Conservation (phyloP, 2,329 filamentous ascomycete species). For the Talaromyces sp. region DNA sequence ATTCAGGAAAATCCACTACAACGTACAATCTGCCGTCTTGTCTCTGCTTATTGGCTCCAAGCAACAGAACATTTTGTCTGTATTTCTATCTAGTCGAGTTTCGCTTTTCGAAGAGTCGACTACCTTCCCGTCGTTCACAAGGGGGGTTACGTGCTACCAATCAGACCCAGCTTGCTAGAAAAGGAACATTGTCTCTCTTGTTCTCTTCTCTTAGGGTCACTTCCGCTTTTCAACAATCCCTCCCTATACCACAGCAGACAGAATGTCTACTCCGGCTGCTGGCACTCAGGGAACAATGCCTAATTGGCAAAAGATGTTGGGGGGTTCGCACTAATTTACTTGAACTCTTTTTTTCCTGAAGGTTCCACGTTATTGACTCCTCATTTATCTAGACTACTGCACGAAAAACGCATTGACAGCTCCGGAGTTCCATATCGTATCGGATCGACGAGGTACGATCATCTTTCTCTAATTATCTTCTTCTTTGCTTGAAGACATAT, state of each 20-base stretch:
- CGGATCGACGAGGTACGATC: constrained; percentile 63
- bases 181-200: not conserved
- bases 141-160: not conserved
- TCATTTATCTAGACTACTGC: constrained; percentile 50
- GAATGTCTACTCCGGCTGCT: constrained; percentile 23
- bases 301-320: constrained; percentile 55
- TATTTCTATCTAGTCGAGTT: constrained; percentile 5
- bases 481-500: constrained; percentile 9
- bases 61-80: not conserved
- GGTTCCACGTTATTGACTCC: constrained; percentile 14
- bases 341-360: constrained; percentile 5
- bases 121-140: not conserved
- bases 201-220: not conserved
- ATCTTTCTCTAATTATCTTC: constrained; percentile 20
- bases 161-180: not conserved
- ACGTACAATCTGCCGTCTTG: not conserved
- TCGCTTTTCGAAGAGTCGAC: constrained; percentile 3
- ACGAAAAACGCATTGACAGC: constrained; percentile 48
- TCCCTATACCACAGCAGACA: not conserved
- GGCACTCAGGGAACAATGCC: constrained; percentile 21
- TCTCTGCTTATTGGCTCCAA: not conserved
- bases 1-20: not conserved
- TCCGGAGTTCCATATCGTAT: constrained; percentile 65
- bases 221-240: not conserved
- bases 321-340: constrained; percentile 37